Evolutionary conservation across 495 filamentous ascomycete genomes (phyloP), one percentile per base, ranked within the genome.

Genomic region (Lasiosphaeria ovina): DNA sequence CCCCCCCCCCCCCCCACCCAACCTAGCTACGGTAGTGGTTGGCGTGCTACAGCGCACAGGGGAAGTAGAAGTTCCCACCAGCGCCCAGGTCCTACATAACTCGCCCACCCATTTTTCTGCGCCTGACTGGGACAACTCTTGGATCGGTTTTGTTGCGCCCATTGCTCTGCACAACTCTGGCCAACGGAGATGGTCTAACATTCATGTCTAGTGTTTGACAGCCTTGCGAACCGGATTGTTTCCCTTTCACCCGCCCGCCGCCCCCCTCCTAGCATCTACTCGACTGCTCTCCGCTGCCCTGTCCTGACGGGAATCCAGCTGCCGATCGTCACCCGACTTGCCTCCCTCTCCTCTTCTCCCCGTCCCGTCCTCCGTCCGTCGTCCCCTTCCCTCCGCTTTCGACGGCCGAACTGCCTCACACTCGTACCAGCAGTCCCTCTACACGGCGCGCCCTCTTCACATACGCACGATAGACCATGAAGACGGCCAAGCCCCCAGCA

Each of bases 401-500:
- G n/a, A 54, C 33, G 33, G 24, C 35, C 45, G 24, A 24, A 2
- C 24, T 24, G 52, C 33, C 47, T 33, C 14, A 42, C 16, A 35
- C 6, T 17, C 24, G 24, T 24, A 24, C 48, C 50, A 50, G 16
- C 60, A n/a, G 10, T 33, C 38, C 9, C 48, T 44, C n/a, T 50
- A 54, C 32, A 55, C 16, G 31, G 34, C 55, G 17, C 45, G 36
- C 38, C 33, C 17, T 35, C 36, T 8, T 49, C 12, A 35, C 40
- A 31, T 16, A n/a, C 51, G 35, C 31, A 57, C 24, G 38, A 47
- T 42, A 49, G 32, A 62, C 12, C 10, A 85, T 83, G 82, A 85
- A 81, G 72, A 80, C 80, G 6, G 74, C 79, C 17, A 81, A 81
- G 63, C 72, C 72, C 35, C 62, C 73, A 34, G 72, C 71, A 49